These are phyloP conservation scores for Curvularia verruculosa DNA, from an alignment of 2,329 filamentous ascomycete species.

Conservation along the genomic window DNA sequence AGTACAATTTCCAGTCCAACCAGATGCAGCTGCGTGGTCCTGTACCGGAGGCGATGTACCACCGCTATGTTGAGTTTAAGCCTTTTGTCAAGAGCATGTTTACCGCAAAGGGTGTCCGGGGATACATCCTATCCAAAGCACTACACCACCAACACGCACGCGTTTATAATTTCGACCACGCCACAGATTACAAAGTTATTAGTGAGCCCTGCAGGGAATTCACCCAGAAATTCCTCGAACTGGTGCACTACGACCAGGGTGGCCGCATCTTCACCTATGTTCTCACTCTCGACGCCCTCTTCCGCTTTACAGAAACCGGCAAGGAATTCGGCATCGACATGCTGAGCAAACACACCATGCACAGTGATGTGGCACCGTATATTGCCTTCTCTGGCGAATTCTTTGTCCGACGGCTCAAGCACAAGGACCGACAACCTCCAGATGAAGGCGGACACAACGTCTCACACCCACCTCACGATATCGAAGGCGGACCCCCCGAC, in stretches of 20 bases:
- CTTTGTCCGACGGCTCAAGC: conserved; percentile 75
- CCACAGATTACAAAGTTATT: conserved; percentile 75
- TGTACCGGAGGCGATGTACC: conserved; percentile 79
- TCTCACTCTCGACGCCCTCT: conserved; percentile 81
- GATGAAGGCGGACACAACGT: conserved; percentile 42
- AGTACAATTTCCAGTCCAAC: conserved; percentile 92
- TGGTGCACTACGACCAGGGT: conserved; percentile 85
- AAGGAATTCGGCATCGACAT: conserved; percentile 95
- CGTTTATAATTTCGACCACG: conserved; percentile 85
- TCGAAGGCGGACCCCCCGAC: conserved; percentile 54
- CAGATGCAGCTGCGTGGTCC: conserved; percentile 88
- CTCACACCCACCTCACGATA: conserved; percentile 60
- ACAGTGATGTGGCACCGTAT: conserved; percentile 88
- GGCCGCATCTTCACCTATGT: conserved; percentile 91
- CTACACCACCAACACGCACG: conserved; percentile 88
- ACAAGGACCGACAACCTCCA: conserved; percentile 49
- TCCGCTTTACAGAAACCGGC: conserved; percentile 93
- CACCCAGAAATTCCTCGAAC: conserved; percentile 79
- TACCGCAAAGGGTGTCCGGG: conserved; percentile 74
- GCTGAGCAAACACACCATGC: conserved; percentile 95
- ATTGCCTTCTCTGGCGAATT: conserved; percentile 94
- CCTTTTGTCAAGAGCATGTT: conserved; percentile 93
- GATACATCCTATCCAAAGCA: conserved; percentile 79
- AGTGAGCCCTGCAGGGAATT: conserved; percentile 71
- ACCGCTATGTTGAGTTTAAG: conserved; percentile 91